These are phyloP conservation scores for Coniella lustricola DNA, from an alignment of 2,329 filamentous ascomycete genomes.

Conservation along the genomic window DNA sequence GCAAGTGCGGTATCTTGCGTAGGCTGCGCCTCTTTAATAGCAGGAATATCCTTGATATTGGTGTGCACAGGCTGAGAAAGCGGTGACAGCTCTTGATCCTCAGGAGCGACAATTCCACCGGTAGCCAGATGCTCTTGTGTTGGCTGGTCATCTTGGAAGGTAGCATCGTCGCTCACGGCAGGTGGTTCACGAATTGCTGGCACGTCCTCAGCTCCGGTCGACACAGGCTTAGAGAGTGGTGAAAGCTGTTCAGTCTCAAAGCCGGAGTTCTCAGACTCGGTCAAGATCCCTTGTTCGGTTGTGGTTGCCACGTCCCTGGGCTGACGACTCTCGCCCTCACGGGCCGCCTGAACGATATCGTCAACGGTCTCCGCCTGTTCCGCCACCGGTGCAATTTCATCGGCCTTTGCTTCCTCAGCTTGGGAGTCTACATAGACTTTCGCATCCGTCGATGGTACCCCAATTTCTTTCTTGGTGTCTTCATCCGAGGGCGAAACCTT, in stretches of 20 bases:
- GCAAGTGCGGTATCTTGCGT: not conserved
- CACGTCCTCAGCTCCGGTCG: not conserved
- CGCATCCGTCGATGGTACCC: not conserved
- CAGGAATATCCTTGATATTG: not conserved
- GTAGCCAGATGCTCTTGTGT: too few species aligned
- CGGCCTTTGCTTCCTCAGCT: constrained; percentile 9
- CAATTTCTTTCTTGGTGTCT: not conserved
- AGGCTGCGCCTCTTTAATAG: not conserved
- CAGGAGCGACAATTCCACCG: too few species aligned
- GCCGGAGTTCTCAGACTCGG: not conserved
- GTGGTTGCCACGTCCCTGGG: not conserved
- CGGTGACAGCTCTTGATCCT: too few species aligned
- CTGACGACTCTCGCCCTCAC: constrained; percentile 16
- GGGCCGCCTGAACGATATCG: constrained; percentile 17
- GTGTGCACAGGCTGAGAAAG: not conserved
- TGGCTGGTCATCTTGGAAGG: not conserved
- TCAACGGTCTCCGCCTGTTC: constrained; percentile 21
- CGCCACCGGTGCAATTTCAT: constrained; percentile 19
- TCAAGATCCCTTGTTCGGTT: not conserved
- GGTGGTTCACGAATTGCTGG: not conserved
- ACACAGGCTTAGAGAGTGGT: not conserved
- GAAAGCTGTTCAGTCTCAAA: not conserved
- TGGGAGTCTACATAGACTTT: constrained; percentile 14
- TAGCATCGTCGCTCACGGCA: not conserved
- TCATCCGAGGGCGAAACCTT: not conserved